These are phyloP conservation scores for Xylariales sp. DNA, from an alignment of 2,329 filamentous ascomycete species.

Conservation along the genomic window DNA sequence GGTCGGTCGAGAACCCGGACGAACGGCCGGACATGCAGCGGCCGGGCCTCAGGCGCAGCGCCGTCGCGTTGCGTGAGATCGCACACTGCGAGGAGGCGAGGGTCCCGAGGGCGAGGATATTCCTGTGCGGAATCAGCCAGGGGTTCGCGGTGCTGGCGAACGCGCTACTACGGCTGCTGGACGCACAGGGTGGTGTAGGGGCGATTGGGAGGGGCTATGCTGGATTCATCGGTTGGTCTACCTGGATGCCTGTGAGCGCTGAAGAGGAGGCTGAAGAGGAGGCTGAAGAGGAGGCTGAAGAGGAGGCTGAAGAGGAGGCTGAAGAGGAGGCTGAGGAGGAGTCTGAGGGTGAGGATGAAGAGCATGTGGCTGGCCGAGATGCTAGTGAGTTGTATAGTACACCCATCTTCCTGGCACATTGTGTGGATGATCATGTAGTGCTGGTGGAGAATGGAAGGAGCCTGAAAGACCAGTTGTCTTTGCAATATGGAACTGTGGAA, in stretches of 20 bases:
- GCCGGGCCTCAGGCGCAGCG: constrained; percentile 16
- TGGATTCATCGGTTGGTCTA: constrained; percentile 22
- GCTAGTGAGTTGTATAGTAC: no score
- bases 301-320: background rate
- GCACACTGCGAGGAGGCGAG: constrained; percentile 16
- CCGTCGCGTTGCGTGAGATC: constrained; percentile 11
- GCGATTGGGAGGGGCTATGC: constrained; percentile 11
- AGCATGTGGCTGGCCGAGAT: no score
- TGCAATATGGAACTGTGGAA: constrained; percentile 10
- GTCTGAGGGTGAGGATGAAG: no score
- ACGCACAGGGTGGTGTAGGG: no score
- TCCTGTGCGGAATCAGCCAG: constrained; percentile 26
- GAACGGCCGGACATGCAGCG: constrained; percentile 16
- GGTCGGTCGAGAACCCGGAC: constrained; percentile 47
- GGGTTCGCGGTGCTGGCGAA: constrained; percentile 23
- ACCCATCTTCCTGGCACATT: constrained; percentile 22
- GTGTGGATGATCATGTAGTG: constrained; percentile 22
- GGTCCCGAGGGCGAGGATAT: constrained; percentile 18
- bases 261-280: background rate
- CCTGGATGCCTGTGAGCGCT: constrained; percentile 19
- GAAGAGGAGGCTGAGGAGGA: no score
- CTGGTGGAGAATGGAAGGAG: constrained; percentile 18
- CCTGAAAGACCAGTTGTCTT: constrained; percentile 15
- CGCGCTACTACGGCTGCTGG: no score
- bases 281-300: background rate